Conservation (phyloP, 495 filamentous ascomycete species). For the Neohortaea acidophila region DNA sequence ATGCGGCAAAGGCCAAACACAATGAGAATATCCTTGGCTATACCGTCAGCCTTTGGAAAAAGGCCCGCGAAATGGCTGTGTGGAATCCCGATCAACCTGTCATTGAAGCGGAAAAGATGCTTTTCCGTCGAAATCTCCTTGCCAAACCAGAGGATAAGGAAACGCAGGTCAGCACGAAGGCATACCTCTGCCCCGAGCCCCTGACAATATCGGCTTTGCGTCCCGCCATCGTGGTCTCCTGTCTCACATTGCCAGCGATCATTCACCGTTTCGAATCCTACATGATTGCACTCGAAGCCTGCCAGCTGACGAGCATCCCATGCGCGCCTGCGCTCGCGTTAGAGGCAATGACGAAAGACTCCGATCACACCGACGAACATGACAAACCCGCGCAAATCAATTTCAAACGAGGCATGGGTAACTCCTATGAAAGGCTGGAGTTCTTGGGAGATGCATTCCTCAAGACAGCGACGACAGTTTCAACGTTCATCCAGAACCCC, state of each 20-base stretch:
- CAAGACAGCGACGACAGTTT: conserved; percentile 88
- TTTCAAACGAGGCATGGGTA: conserved; percentile 79
- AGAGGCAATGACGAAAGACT: conserved; percentile 89
- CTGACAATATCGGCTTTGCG: conserved; percentile 64
- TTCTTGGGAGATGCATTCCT: conserved; percentile 89
- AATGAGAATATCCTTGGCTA: conserved; percentile 53
- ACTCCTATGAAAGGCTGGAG: conserved; percentile 90
- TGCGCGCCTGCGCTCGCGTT: conserved; percentile 58
- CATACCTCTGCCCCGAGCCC: conserved; percentile 43
- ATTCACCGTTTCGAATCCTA: conserved; percentile 70
- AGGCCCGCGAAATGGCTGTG: conserved; percentile 27
- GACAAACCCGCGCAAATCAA: conserved; percentile 45
- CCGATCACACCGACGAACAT: conserved; percentile 76
- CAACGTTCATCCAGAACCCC: conserved; percentile 59
- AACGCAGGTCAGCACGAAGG: conserved; percentile 18
- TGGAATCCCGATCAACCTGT: conserved; percentile 61
- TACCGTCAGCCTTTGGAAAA: conserved; percentile 42
- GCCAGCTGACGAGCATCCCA: conserved; percentile 40
- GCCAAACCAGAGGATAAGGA: conserved; percentile 42
- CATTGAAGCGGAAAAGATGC: conserved; percentile 52
- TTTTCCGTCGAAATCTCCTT: conserved; percentile 66
- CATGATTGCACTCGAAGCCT: conserved; percentile 63
- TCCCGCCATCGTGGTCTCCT: conserved; percentile 45
- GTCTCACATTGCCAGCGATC: conserved; percentile 63
- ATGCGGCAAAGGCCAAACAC: conserved; percentile 32